Evolutionary conservation across 2,329 filamentous ascomycete genomes (phyloP).

Genomic region (Penicillium sp.): DNA sequence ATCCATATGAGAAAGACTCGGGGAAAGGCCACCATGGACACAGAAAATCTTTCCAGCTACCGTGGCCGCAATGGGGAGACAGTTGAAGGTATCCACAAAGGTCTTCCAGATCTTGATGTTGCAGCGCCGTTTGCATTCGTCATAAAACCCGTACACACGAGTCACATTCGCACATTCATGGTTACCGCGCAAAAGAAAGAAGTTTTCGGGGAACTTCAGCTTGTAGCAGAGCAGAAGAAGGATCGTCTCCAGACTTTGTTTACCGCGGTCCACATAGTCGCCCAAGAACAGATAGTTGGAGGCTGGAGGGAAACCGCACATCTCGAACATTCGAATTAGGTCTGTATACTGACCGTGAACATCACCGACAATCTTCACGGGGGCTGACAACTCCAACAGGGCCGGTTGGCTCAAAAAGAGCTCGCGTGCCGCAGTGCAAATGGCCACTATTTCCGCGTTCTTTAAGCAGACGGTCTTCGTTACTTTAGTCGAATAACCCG

Average conservation of each 20-base stretch:
- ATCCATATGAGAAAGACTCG: slow-evolving; percentile 93
- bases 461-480: slow-evolving; percentile 97
- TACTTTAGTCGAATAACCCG: slow-evolving; percentile 93
- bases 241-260: slow-evolving; percentile 95
- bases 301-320: slow-evolving; percentile 93
- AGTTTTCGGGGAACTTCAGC: slow-evolving; percentile 96
- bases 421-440: slow-evolving; percentile 88
- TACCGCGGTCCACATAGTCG: slow-evolving; percentile 95
- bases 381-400: slow-evolving; percentile 86
- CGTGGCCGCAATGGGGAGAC: slow-evolving; percentile 91
- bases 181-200: slow-evolving; percentile 91
- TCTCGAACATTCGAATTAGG: slow-evolving; percentile 95
- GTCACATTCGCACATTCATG: slow-evolving; percentile 98
- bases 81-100: slow-evolving; percentile 96
- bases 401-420: slow-evolving; percentile 90
- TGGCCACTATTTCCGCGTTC: slow-evolving; percentile 94
- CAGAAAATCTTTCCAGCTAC: slow-evolving; percentile 98
- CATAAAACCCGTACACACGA: slow-evolving; percentile 95
- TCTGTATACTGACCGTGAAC: slow-evolving; percentile 97
- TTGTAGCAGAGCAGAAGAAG: slow-evolving; percentile 93
- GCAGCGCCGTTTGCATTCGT: slow-evolving; percentile 94
- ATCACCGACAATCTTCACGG: slow-evolving; percentile 97
- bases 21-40: slow-evolving; percentile 92
- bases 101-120: slow-evolving; percentile 99
- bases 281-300: slow-evolving; percentile 94